Evolutionary conservation across 176 grass and related monocot species (phyloP), one percentile per base, ranked within the genome.

Genomic region (Guadua angustifolia): DNA sequence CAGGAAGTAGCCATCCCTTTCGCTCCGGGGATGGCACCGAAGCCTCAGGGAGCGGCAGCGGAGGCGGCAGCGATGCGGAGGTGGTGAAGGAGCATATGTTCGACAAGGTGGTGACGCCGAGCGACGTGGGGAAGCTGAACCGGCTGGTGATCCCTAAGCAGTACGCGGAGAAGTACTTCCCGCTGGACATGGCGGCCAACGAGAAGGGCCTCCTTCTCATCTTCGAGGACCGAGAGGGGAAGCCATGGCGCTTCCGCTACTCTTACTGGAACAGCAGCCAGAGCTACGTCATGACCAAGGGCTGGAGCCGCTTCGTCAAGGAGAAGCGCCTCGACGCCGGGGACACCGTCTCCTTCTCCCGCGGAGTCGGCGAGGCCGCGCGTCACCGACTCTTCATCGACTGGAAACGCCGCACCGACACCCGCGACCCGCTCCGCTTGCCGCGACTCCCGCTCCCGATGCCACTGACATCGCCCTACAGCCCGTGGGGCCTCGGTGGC

Each of bases 261-360:
- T 99, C 97, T 61, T 99, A 99, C 86, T 99, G 97, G 97, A 99
- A 99, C 86, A 99, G 97, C 86, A 99, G 97, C 79, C 97, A 99
- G 93, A 99, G 97, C 88, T 99, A 99, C 83, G 97, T 99, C 60
- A 99, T 99, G 97, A 99, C 97, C 80, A 99, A 99, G 32, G 97
- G 97, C 0, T 99, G 97, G 97, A 99, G 97, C 88, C 93, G 97
- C 7, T 99, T 99, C 78, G 97, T 99, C 77, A 99, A 99, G 91
- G 97, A 99, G 88, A 99, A 99, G 86, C 85, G 93, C 43, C 89
- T 99, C 16, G 91, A 92, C 74, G 91, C 97, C 6, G 97, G 97
- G 3, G 97, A 99, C 78, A 94, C 94, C 22, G 89, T 99, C 86
- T 96, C 93, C 25, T 99, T 99, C 88, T 94, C 93, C 29, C 94